phyloP scores from a whole-genome alignment of 2,329 filamentous ascomycete genomes.

The Didymella pinodella region DNA sequence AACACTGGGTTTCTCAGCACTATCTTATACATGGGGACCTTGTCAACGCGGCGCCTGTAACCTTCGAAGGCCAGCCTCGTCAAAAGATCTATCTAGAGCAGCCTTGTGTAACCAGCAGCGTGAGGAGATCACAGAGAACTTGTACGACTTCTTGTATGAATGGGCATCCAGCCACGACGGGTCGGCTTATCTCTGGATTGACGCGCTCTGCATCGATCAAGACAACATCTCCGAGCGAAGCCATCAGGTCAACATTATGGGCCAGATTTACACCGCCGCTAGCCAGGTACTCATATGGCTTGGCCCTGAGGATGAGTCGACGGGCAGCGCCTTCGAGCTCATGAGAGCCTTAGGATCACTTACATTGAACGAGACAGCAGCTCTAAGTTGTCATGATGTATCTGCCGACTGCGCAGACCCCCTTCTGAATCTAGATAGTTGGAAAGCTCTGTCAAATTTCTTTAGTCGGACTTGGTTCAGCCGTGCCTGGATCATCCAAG shows the following conservation, averaged over 20 bases:
- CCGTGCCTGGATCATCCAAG: constrained; percentile 27
- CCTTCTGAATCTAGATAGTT: constrained; percentile 8
- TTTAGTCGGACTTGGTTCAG: constrained; percentile 25
- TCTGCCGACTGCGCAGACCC: neutral
- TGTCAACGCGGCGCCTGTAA: neutral
- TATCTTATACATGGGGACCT: constrained; percentile 33
- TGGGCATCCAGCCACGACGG: neutral
- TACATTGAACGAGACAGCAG: neutral
- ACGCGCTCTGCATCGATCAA: constrained; percentile 29
- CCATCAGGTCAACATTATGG: constrained; percentile 25
- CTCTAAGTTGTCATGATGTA: constrained; percentile 14
- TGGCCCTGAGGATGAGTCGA: constrained; percentile 20
- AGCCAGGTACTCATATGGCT: constrained; percentile 26
- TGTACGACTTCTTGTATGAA: constrained; percentile 25
- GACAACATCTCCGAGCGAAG: constrained; percentile 14
- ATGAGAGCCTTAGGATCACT: constrained; percentile 4
- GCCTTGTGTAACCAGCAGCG: constrained; percentile 21
- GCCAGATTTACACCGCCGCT: constrained; percentile 20
- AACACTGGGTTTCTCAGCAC: constrained; percentile 19
- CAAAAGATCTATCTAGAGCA: neutral
- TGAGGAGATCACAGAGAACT: constrained; percentile 19
- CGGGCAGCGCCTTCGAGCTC: constrained; percentile 18
- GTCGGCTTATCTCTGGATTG: constrained; percentile 22
- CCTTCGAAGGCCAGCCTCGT: neutral
- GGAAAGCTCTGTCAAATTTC: constrained; percentile 19